Evolutionary conservation across 169 alveolate species (phyloP).

Genomic region (Plasmodium adleri): DNA sequence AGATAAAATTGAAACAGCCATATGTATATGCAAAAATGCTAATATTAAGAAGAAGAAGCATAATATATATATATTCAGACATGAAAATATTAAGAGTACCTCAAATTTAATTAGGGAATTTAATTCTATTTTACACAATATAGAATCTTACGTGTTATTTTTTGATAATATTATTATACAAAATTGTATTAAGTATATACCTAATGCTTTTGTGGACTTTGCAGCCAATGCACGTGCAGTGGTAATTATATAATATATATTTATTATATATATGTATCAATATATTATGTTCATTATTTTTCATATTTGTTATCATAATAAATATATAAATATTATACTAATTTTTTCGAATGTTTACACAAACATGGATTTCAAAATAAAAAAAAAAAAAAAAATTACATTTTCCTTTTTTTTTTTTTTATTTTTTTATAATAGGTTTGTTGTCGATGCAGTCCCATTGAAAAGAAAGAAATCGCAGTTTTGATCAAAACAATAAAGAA

Average conservation of each 20-base stretch:
- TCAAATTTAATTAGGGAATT: slow-evolving; percentile 60
- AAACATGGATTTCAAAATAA: not conserved
- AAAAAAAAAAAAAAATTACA: not conserved
- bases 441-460: slow-evolving; percentile 99
- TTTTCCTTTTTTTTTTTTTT: slow-evolving; percentile 2
- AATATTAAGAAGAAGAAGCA: slow-evolving; percentile 92
- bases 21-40: slow-evolving; percentile 97
- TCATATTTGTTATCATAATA: not conserved
- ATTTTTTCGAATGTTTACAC: not conserved
- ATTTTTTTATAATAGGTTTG: slow-evolving; percentile 89
- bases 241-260: slow-evolving; percentile 13
- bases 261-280: not conserved
- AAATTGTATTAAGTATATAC: slow-evolving; percentile 65
- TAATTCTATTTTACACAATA: slow-evolving; percentile 52
- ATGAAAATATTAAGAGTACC: slow-evolving; percentile 80
- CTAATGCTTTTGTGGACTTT: slow-evolving; percentile 70
- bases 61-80: slow-evolving; percentile 80
- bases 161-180: slow-evolving; percentile 71
- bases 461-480: slow-evolving; percentile 96
- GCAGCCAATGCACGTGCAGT: slow-evolving; percentile 77
- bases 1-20: slow-evolving; percentile 99
- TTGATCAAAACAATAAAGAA: slow-evolving; percentile 80
- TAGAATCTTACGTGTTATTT: slow-evolving; percentile 71
- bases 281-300: not conserved
- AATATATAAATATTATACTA: not conserved